A percentile compares a stretch with the other conserved stretches of the same genome.
phyloP scores from a whole-genome alignment of 2,329 filamentous ascomycete genomes.

The Ophiostoma sp. region DNA sequence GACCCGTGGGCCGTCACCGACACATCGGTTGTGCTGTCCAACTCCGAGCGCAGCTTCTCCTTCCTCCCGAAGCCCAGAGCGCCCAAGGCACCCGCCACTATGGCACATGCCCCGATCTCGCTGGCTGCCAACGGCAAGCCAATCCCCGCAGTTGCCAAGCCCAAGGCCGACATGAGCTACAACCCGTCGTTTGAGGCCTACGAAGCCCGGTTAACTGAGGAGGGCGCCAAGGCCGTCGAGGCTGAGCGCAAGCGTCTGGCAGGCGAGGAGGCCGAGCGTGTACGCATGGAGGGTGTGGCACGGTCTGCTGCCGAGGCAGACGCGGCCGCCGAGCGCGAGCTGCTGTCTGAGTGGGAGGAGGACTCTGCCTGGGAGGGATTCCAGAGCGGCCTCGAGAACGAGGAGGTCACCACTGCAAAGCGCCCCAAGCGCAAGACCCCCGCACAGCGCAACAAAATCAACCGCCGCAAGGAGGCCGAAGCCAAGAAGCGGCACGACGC shows the following conservation, averaged over 20 bases:
- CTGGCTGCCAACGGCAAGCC: constrained; percentile 76
- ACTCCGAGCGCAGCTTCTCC: constrained; percentile 48
- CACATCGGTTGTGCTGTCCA: constrained; percentile 32
- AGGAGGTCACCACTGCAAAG: constrained; percentile 52
- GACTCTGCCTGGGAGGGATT: constrained; percentile 89
- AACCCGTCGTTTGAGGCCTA: constrained; percentile 87
- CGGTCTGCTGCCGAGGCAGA: constrained; percentile 68
- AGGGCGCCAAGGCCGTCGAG: constrained; percentile 73
- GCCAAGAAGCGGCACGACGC: constrained; percentile 67
- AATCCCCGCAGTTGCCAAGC: constrained; percentile 71
- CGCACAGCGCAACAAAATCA: constrained; percentile 78
- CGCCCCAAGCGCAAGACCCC: constrained; percentile 79
- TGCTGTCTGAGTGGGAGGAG: constrained; percentile 69
- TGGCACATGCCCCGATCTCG: constrained; percentile 72
- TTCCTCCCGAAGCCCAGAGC: constrained; percentile 63
- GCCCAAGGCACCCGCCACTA: constrained; percentile 66
- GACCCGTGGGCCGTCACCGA: constrained; percentile 65
- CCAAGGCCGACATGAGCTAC: constrained; percentile 80
- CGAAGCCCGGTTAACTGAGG: constrained; percentile 65
- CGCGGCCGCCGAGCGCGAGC: constrained; percentile 61
- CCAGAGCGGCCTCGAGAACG: constrained; percentile 73
- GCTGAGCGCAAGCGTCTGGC: constrained; percentile 69
- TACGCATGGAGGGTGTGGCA: constrained; percentile 62
- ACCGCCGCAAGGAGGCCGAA: constrained; percentile 84
- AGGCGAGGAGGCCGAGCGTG: constrained; percentile 59